These are phyloP conservation scores for Ogataea ganodermae DNA, from an alignment of 805 yeast species.

Conservation along the genomic window DNA sequence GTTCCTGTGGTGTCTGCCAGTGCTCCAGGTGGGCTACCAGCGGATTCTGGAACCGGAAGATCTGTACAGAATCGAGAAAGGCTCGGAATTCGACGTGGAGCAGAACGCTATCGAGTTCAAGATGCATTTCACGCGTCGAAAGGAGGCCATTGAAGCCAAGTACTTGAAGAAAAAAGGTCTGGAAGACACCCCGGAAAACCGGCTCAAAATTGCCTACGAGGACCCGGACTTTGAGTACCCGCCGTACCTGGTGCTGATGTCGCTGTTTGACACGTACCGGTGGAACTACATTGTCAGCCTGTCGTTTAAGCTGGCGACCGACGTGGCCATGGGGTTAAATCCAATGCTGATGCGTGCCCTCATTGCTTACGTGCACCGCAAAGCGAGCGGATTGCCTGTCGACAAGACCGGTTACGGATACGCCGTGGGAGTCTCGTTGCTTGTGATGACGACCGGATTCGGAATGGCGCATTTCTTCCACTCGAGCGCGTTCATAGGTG, in stretches of 20 bases:
- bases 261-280: conserved; percentile 53
- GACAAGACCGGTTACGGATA: conserved; percentile 70
- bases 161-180: conserved; percentile 37
- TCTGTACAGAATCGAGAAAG: conserved; percentile 49
- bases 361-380: conserved; percentile 61
- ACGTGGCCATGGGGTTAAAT: conserved; percentile 53
- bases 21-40: conserved; percentile 66
- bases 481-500: conserved; percentile 62
- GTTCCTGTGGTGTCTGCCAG: conserved; percentile 70
- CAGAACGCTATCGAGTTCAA: conserved; percentile 39
- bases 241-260: conserved; percentile 42
- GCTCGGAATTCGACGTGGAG: conserved; percentile 42
- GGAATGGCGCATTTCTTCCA: conserved; percentile 65
- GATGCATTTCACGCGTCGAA: conserved; percentile 33
- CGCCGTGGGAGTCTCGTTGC: conserved; percentile 64
- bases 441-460: conserved; percentile 53
- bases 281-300: conserved; percentile 44
- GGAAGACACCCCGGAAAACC: conserved; percentile 39
- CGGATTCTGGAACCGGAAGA: conserved; percentile 71
- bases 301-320: conserved; percentile 46
- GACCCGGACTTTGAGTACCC: conserved; percentile 45
- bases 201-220: conserved; percentile 36
- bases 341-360: conserved; percentile 69
- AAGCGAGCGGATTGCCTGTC: conserved; percentile 45
- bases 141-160: conserved; percentile 33